Conservation (phyloP, 345 rosid species). For the Eucalyptus erythrocorys region DNA sequence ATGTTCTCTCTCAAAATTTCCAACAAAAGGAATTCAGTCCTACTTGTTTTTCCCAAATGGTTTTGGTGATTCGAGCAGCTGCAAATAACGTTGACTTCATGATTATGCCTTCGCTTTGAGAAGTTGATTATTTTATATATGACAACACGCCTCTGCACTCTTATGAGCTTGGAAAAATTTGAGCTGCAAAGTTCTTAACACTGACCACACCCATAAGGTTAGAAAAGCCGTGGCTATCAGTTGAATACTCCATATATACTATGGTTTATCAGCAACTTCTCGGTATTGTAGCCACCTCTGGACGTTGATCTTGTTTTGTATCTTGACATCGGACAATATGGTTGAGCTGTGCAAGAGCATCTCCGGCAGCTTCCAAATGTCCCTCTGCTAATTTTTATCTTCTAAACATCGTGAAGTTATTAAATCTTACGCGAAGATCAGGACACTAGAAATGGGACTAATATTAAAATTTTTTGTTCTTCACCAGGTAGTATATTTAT, state of each 20-base stretch:
- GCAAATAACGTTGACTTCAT: neutral
- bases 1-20: neutral
- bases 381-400: neutral
- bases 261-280: neutral
- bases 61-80: neutral
- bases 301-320: neutral
- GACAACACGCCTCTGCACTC: neutral
- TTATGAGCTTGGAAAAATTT: neutral
- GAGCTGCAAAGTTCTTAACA: neutral
- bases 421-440: neutral
- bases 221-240: neutral
- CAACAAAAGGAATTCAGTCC: neutral
- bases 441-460: neutral
- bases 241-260: neutral
- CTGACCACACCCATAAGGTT: neutral
- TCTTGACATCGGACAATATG: neutral
- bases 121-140: neutral
- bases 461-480: neutral
- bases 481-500: conserved; percentile 21
- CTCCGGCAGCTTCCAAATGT: neutral
- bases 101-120: neutral
- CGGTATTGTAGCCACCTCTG: neutral
- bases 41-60: neutral
- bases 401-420: no score
- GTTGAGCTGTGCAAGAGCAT: neutral